These are phyloP conservation scores for Hippophae gyantsensis DNA, from an alignment of 306 rosid genomes.

Conservation along the genomic window DNA sequence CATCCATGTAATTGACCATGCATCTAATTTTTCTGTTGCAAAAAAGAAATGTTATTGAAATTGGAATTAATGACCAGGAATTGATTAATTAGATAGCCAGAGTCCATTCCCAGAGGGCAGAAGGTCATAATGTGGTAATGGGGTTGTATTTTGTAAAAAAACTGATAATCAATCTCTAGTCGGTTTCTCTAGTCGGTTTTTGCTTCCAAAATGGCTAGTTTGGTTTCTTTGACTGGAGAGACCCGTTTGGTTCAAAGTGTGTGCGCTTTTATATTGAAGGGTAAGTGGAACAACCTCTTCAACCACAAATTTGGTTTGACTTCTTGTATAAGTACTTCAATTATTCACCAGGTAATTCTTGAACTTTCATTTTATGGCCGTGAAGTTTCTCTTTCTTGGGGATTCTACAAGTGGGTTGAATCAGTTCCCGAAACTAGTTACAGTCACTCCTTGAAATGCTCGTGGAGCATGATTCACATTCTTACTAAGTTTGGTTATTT, in stretches of 20 bases:
- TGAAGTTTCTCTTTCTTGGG: constrained; percentile 37
- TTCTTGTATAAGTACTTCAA: constrained; percentile 33
- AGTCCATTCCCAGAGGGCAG: no score
- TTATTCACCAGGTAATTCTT: constrained; percentile 46
- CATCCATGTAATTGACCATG: no score
- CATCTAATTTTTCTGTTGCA: no score
- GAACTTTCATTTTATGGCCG: constrained; percentile 38
- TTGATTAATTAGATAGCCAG: no score
- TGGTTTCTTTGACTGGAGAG: neutral
- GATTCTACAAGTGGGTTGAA: constrained; percentile 74
- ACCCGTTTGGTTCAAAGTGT: neutral
- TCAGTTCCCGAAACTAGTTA: constrained; percentile 43
- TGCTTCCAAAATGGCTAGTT: neutral
- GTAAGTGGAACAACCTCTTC: neutral
- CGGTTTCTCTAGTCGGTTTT: no score
- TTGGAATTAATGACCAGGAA: no score
- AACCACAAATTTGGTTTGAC: constrained; percentile 30
- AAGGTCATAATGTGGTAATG: no score
- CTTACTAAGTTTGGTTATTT: constrained; percentile 48
- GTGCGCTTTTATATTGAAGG: neutral
- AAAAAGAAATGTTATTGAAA: no score
- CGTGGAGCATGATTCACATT: constrained; percentile 67
- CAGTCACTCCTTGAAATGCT: constrained; percentile 60
- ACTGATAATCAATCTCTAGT: no score
- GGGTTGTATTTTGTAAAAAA: no score